Conservation (phyloP, 2,329 filamentous ascomycete genomes). For the Cordyceps pruinosa region DNA sequence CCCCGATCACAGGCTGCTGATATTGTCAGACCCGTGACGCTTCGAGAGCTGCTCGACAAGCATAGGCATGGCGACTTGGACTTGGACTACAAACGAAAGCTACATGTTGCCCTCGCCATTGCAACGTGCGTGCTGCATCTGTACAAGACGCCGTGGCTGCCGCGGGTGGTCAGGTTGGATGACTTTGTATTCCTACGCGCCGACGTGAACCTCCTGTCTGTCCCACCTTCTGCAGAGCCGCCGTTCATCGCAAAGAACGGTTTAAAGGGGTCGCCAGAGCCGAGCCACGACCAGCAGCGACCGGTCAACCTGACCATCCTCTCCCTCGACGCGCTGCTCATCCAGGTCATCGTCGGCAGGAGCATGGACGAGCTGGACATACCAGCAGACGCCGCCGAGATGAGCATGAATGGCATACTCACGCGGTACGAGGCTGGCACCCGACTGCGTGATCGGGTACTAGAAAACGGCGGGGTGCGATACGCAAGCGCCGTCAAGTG, state of each 20-base stretch:
- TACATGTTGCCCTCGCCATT: constrained; percentile 4
- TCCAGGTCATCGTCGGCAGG: neutral
- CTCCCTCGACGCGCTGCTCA: neutral
- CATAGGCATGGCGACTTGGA: neutral
- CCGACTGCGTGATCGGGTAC: neutral
- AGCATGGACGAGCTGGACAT: neutral
- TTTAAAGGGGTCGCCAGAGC: too few relatives aligned
- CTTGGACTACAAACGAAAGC: neutral
- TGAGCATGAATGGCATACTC: neutral
- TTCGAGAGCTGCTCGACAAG: neutral
- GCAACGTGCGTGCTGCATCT: constrained; percentile 2
- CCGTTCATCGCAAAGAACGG: neutral
- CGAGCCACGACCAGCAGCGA: neutral
- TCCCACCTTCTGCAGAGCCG: neutral
- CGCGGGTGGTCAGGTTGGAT: neutral
- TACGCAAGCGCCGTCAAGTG: neutral
- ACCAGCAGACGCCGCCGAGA: neutral
- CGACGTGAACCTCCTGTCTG: neutral
- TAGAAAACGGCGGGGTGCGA: neutral
- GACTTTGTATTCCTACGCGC: constrained; percentile 7
- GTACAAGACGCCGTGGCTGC: constrained; percentile 10
- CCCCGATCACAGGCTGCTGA: neutral
- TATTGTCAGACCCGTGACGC: neutral
- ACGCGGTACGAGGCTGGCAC: neutral
- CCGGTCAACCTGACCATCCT: neutral